Conservation (phyloP, 2,329 filamentous ascomycete species). For the Pestalotiopsis sp. region DNA sequence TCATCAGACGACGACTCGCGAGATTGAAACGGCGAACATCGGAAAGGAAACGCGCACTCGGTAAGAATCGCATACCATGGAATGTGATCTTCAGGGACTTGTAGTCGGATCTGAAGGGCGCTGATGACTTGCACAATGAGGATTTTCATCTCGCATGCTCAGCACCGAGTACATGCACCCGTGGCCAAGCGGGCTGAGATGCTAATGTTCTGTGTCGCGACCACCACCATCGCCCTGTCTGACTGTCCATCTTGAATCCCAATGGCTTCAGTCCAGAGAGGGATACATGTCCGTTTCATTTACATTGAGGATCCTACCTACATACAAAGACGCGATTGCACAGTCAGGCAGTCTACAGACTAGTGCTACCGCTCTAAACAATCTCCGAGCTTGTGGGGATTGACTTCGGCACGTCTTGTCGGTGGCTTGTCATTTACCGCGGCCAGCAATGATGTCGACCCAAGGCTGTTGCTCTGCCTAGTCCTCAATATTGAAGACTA, state of each 20-base stretch:
- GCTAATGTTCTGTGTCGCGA: neutral
- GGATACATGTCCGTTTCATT: no score
- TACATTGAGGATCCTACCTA: neutral
- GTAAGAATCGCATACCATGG: neutral
- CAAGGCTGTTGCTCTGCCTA: neutral
- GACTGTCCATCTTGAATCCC: no score
- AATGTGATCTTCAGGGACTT: neutral
- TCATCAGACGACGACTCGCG: slow-evolving; percentile 11
- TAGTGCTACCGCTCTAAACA: slow-evolving; percentile 20
- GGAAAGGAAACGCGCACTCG: neutral
- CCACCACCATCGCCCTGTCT: no score
- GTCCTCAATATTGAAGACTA: neutral
- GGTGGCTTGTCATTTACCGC: neutral
- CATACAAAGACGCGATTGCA: neutral
- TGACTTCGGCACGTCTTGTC: neutral
- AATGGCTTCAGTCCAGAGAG: no score
- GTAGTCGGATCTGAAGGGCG: neutral
- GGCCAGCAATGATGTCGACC: slow-evolving; percentile 3
- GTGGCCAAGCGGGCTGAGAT: neutral
- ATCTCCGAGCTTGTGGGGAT: slow-evolving; percentile 15
- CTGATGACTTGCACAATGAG: slow-evolving; percentile 8
- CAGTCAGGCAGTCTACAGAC: neutral
- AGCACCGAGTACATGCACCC: neutral
- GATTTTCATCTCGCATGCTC: slow-evolving; percentile 9
- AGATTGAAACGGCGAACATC: slow-evolving; percentile 8